Evolutionary conservation across 495 filamentous ascomycete species (phyloP).

Genomic region (Annulohypoxylon moriforme): DNA sequence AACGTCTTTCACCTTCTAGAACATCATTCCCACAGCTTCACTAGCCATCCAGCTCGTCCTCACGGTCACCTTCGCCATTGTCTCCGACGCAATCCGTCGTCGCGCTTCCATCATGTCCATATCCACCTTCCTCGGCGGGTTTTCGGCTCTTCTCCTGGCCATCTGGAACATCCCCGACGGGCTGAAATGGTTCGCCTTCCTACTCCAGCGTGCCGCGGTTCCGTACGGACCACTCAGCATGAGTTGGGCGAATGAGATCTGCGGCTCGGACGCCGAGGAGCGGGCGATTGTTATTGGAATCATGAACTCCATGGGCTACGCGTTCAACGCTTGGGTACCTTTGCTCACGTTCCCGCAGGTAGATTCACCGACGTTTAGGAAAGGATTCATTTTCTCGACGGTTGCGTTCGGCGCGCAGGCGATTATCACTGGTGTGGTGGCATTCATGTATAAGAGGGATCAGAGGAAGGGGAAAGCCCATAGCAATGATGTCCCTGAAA

Average conservation of each 20-base stretch:
- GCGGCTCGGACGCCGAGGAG: conserved; percentile 59
- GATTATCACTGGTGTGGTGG: conserved; percentile 43
- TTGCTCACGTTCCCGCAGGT: conserved; percentile 56
- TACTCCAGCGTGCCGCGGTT: conserved; percentile 39
- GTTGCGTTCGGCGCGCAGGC: conserved; percentile 44
- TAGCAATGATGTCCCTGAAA: background rate
- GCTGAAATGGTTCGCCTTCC: conserved; percentile 63
- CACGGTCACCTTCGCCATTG: conserved; percentile 51
- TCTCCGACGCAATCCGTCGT: conserved; percentile 60
- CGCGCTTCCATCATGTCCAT: conserved; percentile 59
- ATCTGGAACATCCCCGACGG: conserved; percentile 64
- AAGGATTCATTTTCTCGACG: conserved; percentile 50
- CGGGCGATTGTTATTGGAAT: conserved; percentile 61
- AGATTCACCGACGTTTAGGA: conserved; percentile 55
- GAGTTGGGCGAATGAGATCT: conserved; percentile 64
- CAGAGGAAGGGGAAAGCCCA: conserved; percentile 25
- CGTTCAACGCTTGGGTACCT: conserved; percentile 59
- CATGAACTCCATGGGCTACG: conserved; percentile 65
- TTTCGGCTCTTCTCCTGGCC: conserved; percentile 56
- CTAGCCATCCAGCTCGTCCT: conserved; percentile 57
- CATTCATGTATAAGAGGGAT: conserved; percentile 45
- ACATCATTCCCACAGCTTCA: conserved; percentile 58
- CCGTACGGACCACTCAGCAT: conserved; percentile 51
- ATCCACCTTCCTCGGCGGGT: conserved; percentile 56
- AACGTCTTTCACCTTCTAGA: conserved; percentile 27